These are phyloP conservation scores for Naegleria lovaniensis DNA, from an alignment of 208 protist species.

Conservation along the genomic window DNA sequence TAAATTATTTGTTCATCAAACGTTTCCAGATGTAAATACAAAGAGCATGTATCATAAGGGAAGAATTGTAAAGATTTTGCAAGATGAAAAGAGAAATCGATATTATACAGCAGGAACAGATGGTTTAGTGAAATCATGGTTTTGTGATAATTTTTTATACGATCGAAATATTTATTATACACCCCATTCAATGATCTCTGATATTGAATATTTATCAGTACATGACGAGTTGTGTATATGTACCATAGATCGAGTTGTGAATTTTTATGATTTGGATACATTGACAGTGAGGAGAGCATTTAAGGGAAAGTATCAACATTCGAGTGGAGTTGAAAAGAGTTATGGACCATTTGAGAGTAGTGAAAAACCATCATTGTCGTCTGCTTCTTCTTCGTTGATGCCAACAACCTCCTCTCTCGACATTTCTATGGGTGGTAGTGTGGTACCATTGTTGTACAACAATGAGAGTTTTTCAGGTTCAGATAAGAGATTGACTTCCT, in stretches of 20 bases:
- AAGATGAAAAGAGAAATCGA: not conserved
- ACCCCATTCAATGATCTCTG: not conserved
- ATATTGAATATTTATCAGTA: not conserved
- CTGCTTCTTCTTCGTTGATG: no score
- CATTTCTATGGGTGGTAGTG: no score
- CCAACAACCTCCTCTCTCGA: no score
- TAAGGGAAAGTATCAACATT: not conserved
- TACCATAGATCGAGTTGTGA: not conserved
- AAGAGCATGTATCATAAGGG: not conserved
- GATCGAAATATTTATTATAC: not conserved
- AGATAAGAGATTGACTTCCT: not conserved
- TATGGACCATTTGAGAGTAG: no score
- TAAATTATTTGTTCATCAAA: conserved; percentile 24
- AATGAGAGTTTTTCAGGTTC: no score
- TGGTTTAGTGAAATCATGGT: conserved; percentile 30
- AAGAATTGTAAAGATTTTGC: not conserved
- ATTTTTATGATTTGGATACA: not conserved
- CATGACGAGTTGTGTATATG: not conserved
- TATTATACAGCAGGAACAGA: conserved; percentile 29
- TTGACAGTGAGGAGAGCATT: not conserved
- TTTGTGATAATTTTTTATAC: not conserved
- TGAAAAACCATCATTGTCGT: no score
- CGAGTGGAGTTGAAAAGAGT: not conserved
- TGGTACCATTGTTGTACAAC: no score
- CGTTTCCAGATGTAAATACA: not conserved